Evolutionary conservation across 75 land plant genomes (phyloP), one percentile per base, ranked within the genome.

Genomic region (Larix kaempferi): DNA sequence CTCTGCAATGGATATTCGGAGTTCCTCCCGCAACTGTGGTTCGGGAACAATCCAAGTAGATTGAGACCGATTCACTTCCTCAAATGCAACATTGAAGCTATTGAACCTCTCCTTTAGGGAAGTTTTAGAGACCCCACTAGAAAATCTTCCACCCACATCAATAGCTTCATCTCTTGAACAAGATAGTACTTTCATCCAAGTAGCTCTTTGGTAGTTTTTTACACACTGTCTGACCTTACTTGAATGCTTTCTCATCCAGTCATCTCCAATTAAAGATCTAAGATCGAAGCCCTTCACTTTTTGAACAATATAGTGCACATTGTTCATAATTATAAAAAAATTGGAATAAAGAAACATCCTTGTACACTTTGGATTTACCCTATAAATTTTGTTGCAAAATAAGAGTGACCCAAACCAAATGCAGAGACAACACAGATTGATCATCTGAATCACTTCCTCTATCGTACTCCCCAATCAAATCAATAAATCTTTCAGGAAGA

Each of bases 1-100:
- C 76, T 87, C 91, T 56, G 94, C 89, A 59, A 95, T 89, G 21
- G 98, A 94, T 11, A 94, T 89, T 74, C 93, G 89, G 25, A 95
- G 79, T 27, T 94, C 96, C 25, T 91, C 94, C 0, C 94, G 85
- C 6, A 95, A 86, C 82, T 95, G 92, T 21, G 81, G 78, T 81
- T 94, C 92, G 15, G 92, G 92, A 49, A 95, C 89, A 3, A 81
- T 59, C 98, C 98, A 95, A 25, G 80, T 83, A n/a, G 92, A 84
- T 81, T 95, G 98, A 35, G 84, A 80, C 72, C 86, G 78, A 80
- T 91, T 83, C 59, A 94, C 74, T 66, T 95, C 98, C 49, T 95
- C 98, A 77, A 94, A 95, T 17, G 82, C 87, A 22, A 84, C 10
- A 77, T 94, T 94, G 79, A 95, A 95, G 25, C 78, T 81, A 82